Percentiles rank a stretch among this genome's conserved stretches.
These are phyloP conservation scores for Saccharomycopsis malanga DNA, from an alignment of 805 yeast species.

Conservation along the genomic window DNA sequence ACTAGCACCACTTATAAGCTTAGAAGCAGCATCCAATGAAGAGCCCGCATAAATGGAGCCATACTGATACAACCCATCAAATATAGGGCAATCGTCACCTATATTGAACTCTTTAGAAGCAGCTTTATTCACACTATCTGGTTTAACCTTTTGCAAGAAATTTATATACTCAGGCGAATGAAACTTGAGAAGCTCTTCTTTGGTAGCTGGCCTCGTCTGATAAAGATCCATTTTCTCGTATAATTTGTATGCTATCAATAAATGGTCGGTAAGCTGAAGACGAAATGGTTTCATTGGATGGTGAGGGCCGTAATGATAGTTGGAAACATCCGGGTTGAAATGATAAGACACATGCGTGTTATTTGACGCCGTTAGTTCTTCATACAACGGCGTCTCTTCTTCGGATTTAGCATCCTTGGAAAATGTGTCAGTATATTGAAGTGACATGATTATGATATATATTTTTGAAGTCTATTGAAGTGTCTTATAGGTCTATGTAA, in stretches of 20 bases:
- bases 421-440: slow-evolving; percentile 29
- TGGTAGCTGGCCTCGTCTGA: slow-evolving; percentile 75
- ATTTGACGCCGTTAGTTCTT: slow-evolving; percentile 36
- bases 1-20: slow-evolving; percentile 76
- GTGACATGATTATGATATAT: no score
- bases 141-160: slow-evolving; percentile 69
- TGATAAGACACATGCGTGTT: slow-evolving; percentile 76
- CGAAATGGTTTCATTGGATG: slow-evolving; percentile 99
- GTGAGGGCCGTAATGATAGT: slow-evolving; percentile 82
- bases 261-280: slow-evolving; percentile 86
- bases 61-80: slow-evolving; percentile 91
- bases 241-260: slow-evolving; percentile 76
- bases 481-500: no score
- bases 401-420: slow-evolving; percentile 36
- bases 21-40: slow-evolving; percentile 85
- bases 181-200: slow-evolving; percentile 70
- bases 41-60: slow-evolving; percentile 89
- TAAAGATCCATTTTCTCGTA: slow-evolving; percentile 89
- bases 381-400: slow-evolving; percentile 40
- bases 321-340: slow-evolving; percentile 71
- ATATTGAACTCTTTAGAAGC: slow-evolving; percentile 70
- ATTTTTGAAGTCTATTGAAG: no score
- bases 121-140: slow-evolving; percentile 53
- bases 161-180: slow-evolving; percentile 84
- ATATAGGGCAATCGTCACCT: slow-evolving; percentile 92